Conservation (phyloP, 1,284 basidiomycete species). For the Trametes pubescens region DNA sequence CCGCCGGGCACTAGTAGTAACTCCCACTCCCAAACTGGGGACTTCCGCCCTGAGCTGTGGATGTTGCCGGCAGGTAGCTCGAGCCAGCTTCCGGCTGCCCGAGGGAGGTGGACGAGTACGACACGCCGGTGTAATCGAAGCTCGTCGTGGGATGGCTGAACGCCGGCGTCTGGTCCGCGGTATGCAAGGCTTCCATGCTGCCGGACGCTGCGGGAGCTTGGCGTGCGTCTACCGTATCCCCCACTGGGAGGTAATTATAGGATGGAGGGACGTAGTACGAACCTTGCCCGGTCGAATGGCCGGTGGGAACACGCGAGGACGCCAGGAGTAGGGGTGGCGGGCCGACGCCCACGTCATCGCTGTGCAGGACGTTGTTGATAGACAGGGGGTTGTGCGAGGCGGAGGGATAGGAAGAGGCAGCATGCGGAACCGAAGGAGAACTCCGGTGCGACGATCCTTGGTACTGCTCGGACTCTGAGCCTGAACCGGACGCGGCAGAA, state of each 20-base stretch:
- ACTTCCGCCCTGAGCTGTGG: conserved; percentile 29
- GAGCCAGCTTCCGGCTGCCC: conserved; percentile 25
- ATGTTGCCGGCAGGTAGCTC: conserved; percentile 27
- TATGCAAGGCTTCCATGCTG: conserved; percentile 30
- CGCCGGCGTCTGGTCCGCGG: conserved; percentile 28
- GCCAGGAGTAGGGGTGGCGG: conserved; percentile 31
- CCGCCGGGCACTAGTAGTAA: conserved; percentile 27
- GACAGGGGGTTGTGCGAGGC: conserved; percentile 31
- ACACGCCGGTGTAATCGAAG: conserved; percentile 31
- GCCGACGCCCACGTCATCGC: conserved; percentile 24
- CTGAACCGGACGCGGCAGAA: conserved; percentile 38
- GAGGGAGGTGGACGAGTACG: conserved; percentile 28
- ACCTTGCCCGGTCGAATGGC: conserved; percentile 30
- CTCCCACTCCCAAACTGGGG: conserved; percentile 28
- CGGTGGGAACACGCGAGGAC: conserved; percentile 25
- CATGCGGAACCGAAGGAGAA: conserved; percentile 36
- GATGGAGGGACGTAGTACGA: conserved; percentile 33
- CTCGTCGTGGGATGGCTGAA: conserved; percentile 32
- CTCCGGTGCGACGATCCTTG: conserved; percentile 36
- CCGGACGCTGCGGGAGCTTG: conserved; percentile 29
- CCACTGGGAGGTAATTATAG: conserved; percentile 35
- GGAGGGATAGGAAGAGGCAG: conserved; percentile 36
- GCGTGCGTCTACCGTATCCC: conserved; percentile 29
- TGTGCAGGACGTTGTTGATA: conserved; percentile 32
- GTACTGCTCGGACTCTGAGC: conserved; percentile 38